Evolutionary conservation across 176 grass and related monocot genomes (phyloP).

Genomic region (Oryza nivara): DNA sequence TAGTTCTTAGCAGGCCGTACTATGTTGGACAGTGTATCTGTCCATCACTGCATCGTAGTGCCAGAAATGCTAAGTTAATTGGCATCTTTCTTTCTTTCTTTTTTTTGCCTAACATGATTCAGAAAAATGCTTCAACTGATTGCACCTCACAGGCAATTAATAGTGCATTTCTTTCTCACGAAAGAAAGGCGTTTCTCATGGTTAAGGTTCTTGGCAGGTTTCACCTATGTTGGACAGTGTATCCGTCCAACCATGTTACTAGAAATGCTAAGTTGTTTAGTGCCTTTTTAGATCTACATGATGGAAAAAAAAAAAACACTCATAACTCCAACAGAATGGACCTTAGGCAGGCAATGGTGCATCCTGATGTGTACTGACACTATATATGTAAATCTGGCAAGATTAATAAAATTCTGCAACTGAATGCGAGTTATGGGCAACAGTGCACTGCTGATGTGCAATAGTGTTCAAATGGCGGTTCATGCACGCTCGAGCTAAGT

Average conservation of each 20-base stretch:
- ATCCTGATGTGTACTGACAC: not conserved
- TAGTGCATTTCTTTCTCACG: not conserved
- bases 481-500: constrained; percentile 24
- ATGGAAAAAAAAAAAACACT: not conserved
- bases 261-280: not conserved
- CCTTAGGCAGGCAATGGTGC: not conserved
- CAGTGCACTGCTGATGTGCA: not conserved
- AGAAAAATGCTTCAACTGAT: not conserved
- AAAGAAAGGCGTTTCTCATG: not conserved
- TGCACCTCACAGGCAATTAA: not conserved
- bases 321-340: not conserved
- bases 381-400: not conserved
- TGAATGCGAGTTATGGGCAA: not conserved
- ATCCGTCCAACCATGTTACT: not conserved
- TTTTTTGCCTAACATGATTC: not conserved
- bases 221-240: not conserved
- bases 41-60: no score
- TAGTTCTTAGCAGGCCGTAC: not conserved
- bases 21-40: not conserved
- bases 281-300: not conserved
- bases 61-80: not conserved
- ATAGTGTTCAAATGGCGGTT: not conserved
- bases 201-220: not conserved
- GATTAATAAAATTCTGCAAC: not conserved
- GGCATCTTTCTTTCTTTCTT: not conserved